Evolutionary conservation across 2,329 filamentous ascomycete genomes (phyloP).

Genomic region (Ascochyta lentis): DNA sequence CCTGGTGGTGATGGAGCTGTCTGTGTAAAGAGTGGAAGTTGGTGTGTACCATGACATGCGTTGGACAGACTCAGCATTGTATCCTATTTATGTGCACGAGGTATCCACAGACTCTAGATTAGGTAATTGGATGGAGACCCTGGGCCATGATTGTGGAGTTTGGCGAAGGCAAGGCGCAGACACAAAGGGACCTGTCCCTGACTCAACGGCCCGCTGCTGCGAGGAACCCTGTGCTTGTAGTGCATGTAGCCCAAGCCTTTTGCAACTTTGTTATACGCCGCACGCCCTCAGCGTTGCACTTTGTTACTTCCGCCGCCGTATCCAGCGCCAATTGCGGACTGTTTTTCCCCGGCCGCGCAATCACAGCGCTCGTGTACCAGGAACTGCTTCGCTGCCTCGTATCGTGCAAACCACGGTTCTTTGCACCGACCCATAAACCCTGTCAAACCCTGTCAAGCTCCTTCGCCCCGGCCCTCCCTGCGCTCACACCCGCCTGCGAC

Average conservation of each 20-base stretch:
- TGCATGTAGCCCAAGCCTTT: constrained; percentile 6
- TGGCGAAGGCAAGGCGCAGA: constrained; percentile 5
- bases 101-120: constrained; percentile 12
- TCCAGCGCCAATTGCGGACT: neutral
- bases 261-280: constrained; percentile 14
- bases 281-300: neutral
- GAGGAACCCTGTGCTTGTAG: constrained; percentile 2
- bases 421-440: constrained; percentile 26
- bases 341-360: constrained; percentile 6
- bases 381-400: constrained; percentile 11
- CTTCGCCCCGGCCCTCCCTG: constrained; percentile 41
- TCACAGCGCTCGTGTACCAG: neutral
- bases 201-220: constrained; percentile 16
- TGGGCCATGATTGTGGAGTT: constrained; percentile 16
- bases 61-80: constrained; percentile 14
- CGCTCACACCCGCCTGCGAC: constrained; percentile 32
- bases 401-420: constrained; percentile 22
- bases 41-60: neutral
- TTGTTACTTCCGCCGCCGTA: neutral
- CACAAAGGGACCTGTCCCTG: too few species aligned
- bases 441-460: constrained; percentile 32
- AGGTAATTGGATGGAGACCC: constrained; percentile 9
- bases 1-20: neutral
- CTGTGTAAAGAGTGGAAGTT: neutral
- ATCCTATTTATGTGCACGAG: constrained; percentile 11